Conservation (phyloP, 208 protist genomes). For the Trypanosoma vivax region DNA sequence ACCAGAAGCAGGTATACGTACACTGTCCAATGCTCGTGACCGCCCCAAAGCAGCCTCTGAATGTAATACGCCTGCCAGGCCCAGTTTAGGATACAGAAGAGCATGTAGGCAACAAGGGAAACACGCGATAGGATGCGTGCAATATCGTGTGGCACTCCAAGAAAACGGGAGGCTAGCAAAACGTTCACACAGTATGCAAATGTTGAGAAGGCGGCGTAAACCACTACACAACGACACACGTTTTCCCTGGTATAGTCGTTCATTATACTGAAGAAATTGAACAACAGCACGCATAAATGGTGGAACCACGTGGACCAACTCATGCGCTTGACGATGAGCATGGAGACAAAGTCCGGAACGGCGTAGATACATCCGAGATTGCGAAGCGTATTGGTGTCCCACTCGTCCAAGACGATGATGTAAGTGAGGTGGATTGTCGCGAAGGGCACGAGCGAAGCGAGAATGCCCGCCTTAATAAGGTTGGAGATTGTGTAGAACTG, state of each 20-base stretch:
- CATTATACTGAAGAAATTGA: conserved; percentile 87
- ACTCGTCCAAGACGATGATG: conserved; percentile 79
- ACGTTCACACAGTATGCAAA: conserved; percentile 91
- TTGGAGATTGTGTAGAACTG: conserved; percentile 92
- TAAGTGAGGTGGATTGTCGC: conserved; percentile 67
- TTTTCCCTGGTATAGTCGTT: conserved; percentile 88
- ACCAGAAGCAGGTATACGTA: conserved; percentile 81
- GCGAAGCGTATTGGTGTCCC: conserved; percentile 77
- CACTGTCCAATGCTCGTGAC: conserved; percentile 70
- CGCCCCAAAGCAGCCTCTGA: conserved; percentile 46
- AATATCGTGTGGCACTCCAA: conserved; percentile 51
- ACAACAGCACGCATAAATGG: conserved; percentile 83
- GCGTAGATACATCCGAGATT: conserved; percentile 92
- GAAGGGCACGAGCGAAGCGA: conserved; percentile 86
- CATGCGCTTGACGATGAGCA: conserved; percentile 88
- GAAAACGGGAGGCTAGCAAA: conserved; percentile 87
- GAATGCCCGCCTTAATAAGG: conserved; percentile 83
- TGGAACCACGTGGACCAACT: conserved; percentile 86
- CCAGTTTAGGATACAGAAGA: conserved; percentile 87
- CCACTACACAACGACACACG: conserved; percentile 83
- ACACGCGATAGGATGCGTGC: conserved; percentile 68
- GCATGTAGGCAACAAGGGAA: conserved; percentile 76
- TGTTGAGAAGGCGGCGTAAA: conserved; percentile 88
- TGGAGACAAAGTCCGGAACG: conserved; percentile 88
- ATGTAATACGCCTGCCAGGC: conserved; percentile 88